Percentiles rank a stretch among this genome's conserved stretches.
Evolutionary conservation across 352 stramenopile species (phyloP).

Genomic region (Phytophthora sp.): DNA sequence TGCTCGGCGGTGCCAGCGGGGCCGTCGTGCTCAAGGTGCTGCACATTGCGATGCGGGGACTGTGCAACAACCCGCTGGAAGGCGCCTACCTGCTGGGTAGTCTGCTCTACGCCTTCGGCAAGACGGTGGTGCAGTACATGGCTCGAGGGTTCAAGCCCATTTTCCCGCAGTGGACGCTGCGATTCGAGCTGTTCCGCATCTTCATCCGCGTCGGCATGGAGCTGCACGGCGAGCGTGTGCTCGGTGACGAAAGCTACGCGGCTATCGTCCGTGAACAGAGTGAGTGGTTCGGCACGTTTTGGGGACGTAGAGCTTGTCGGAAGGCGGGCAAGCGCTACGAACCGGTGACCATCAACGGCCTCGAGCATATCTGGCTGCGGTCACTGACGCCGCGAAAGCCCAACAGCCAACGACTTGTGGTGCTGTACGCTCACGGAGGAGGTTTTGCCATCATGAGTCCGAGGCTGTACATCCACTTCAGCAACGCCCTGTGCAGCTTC

Average conservation of each 20-base stretch:
- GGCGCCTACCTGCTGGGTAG: slow-evolving; percentile 22
- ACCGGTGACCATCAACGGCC: slow-evolving; percentile 28
- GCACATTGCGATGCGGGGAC: slow-evolving; percentile 25
- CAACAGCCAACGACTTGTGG: slow-evolving; percentile 24
- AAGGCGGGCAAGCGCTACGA: slow-evolving; percentile 22
- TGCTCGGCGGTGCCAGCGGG: slow-evolving; percentile 12
- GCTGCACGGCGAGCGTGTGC: slow-evolving; percentile 31
- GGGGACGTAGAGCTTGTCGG: slow-evolving; percentile 23
- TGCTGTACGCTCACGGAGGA: slow-evolving; percentile 53
- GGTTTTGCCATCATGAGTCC: slow-evolving; percentile 50
- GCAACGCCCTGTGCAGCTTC: slow-evolving; percentile 31
- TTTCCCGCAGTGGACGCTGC: slow-evolving; percentile 52
- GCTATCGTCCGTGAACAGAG: slow-evolving; percentile 38
- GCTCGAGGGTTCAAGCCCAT: slow-evolving; percentile 32
- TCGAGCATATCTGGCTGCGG: slow-evolving; percentile 47
- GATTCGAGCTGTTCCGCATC: slow-evolving; percentile 41
- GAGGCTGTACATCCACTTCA: slow-evolving; percentile 47
- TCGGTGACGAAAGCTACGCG: slow-evolving; percentile 30
- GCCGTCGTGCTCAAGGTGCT: slow-evolving; percentile 26
- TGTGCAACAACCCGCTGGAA: slow-evolving; percentile 37
- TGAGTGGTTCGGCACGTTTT: slow-evolving; percentile 30
- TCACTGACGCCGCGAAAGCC: slow-evolving; percentile 3
- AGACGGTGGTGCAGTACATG: slow-evolving; percentile 22
- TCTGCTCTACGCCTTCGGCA: slow-evolving; percentile 23
- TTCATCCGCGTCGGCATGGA: slow-evolving; percentile 32